phyloP scores from a whole-genome alignment of 495 filamentous ascomycete genomes.

The Margaritispora aquatica region DNA sequence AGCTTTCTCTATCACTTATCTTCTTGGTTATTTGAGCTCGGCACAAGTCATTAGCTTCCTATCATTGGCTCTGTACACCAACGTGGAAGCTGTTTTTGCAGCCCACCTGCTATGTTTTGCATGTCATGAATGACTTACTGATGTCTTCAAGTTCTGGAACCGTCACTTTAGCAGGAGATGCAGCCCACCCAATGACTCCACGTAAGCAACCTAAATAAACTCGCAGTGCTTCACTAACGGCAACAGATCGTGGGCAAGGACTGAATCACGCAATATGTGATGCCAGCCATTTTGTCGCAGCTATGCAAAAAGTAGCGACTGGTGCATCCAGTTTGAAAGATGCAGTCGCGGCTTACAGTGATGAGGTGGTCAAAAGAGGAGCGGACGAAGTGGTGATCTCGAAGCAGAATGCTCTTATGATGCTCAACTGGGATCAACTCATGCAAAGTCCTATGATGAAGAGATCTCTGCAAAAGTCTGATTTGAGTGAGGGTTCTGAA shows the following conservation, averaged over 20 bases:
- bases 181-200: constrained; percentile 57
- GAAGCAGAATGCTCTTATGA: constrained; percentile 4
- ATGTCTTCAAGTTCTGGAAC: too few species aligned
- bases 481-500: constrained; percentile 2
- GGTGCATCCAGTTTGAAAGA: not conserved
- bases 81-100: too few species aligned
- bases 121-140: too few species aligned
- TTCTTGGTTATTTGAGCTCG: too few species aligned
- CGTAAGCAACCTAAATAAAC: constrained; percentile 38
- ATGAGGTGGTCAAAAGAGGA: constrained; percentile 12
- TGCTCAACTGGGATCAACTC: constrained; percentile 13
- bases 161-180: constrained; percentile 52
- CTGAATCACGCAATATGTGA: constrained; percentile 45
- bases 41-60: too few species aligned
- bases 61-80: too few species aligned
- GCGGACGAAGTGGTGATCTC: constrained; percentile 7
- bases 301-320: constrained; percentile 2
- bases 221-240: not conserved
- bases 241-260: constrained; percentile 46
- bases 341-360: constrained; percentile 8
- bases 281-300: constrained; percentile 33
- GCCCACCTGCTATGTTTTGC: too few species aligned
- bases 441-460: constrained; percentile 8
- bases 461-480: constrained; percentile 6
- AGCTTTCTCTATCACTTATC: too few species aligned